Evolutionary conservation across 306 rosid species (phyloP).

Genomic region (Trichosanthes truncata): DNA sequence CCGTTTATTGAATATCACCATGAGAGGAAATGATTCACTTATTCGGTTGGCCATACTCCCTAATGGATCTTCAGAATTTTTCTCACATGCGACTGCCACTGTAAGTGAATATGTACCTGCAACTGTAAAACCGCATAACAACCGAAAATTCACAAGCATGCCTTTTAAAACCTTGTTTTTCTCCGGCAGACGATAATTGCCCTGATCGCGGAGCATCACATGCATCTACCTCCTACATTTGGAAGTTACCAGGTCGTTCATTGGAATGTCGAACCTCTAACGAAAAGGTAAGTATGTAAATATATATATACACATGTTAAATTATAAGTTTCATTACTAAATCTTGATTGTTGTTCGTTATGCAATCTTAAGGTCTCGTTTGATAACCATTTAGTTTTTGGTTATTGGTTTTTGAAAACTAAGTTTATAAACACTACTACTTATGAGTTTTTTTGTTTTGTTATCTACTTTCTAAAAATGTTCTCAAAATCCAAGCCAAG

Average conservation of each 20-base stretch:
- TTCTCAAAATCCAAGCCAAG: no score
- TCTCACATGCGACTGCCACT: conserved; percentile 54
- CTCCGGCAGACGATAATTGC: conserved; percentile 52
- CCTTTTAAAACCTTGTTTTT: conserved; percentile 14
- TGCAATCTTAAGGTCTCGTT: not conserved
- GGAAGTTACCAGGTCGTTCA: conserved; percentile 55
- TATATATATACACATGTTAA: not conserved
- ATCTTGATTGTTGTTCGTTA: not conserved
- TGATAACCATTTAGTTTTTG: no score
- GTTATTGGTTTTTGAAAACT: no score
- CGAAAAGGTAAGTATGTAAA: conserved; percentile 34
- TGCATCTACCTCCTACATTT: conserved; percentile 59
- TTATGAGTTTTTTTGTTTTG: no score
- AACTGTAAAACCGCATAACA: not conserved
- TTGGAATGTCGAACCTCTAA: conserved; percentile 53
- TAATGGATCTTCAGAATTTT: conserved; percentile 32
- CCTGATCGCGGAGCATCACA: conserved; percentile 48
- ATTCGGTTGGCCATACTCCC: conserved; percentile 61
- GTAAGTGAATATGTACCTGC: conserved; percentile 31
- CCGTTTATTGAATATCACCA: conserved; percentile 35
- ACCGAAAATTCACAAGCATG: conserved; percentile 12
- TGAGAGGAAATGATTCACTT: conserved; percentile 51
- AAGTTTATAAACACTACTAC: no score
- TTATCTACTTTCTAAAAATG: no score
- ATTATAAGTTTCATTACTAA: not conserved